Conservation (phyloP, 1,284 basidiomycete genomes). For the Pseudozyma pruni region DNA sequence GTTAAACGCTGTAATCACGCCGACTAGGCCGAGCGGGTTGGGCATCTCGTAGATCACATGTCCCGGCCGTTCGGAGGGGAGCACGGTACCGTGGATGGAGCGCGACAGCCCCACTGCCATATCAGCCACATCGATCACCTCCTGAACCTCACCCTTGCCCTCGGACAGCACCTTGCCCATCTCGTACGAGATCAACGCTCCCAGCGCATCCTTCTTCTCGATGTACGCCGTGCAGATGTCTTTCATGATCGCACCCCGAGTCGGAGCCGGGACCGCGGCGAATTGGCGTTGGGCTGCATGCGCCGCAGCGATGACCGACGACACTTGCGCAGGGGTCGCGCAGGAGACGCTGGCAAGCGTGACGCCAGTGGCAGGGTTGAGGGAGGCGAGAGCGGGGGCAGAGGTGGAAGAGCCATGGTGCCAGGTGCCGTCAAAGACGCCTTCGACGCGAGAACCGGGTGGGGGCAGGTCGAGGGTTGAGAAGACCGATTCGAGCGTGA, state of each 20-base stretch:
- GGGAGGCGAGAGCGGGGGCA: constrained; percentile 25
- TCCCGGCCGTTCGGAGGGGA: constrained; percentile 57
- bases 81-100: constrained; percentile 76
- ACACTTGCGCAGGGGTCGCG: constrained; percentile 78
- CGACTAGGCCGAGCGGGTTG: constrained; percentile 92
- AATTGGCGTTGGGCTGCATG: constrained; percentile 79
- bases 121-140: constrained; percentile 90
- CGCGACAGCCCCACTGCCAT: constrained; percentile 85
- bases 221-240: constrained; percentile 86
- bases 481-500: constrained; percentile 24
- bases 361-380: constrained; percentile 59
- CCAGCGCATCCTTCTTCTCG: constrained; percentile 81
- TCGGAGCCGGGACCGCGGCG: constrained; percentile 83
- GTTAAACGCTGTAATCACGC: constrained; percentile 88
- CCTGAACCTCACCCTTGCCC: constrained; percentile 90
- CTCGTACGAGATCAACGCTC: constrained; percentile 76
- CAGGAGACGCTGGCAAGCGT: constrained; percentile 65
- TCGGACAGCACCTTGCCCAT: constrained; percentile 96
- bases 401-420: constrained; percentile 29
- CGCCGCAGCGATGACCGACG: constrained; percentile 74
- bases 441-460: constrained; percentile 39
- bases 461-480: constrained; percentile 30
- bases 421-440: constrained; percentile 57
- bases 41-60: constrained; percentile 71
- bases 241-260: constrained; percentile 84